Conservation (phyloP, 768 basidiomycete genomes). For the Multifurca ochricompacta region DNA sequence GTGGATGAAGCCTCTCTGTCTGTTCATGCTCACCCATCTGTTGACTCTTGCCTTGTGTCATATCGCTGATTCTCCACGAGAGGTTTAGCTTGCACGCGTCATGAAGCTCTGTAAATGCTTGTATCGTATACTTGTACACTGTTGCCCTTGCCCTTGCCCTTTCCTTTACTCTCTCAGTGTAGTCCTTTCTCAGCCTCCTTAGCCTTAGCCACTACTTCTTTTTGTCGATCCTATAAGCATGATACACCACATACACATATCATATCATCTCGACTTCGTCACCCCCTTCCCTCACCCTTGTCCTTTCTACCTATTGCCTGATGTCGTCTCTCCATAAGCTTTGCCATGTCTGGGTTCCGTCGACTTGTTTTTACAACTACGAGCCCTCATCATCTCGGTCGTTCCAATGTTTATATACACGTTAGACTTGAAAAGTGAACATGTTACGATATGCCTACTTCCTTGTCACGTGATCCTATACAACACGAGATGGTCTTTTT, state of each 20-base stretch:
- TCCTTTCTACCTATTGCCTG: no score
- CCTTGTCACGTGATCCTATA: no score
- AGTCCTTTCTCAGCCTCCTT: no score
- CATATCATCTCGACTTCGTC: background rate
- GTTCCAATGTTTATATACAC: background rate
- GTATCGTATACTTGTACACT: constrained; percentile 12
- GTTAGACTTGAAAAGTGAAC: background rate
- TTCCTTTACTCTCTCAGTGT: no score
- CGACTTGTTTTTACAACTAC: constrained; percentile 9
- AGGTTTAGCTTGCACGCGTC: background rate
- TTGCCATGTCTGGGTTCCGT: background rate
- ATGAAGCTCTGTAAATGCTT: constrained; percentile 4
- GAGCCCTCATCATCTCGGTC: background rate
- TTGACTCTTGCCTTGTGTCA: background rate
- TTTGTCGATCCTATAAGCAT: constrained; percentile 13
- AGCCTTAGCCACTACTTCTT: no score
- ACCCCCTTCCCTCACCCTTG: background rate
- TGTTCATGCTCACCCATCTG: background rate
- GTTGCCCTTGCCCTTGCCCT: no score
- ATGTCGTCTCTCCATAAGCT: background rate
- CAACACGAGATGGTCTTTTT: no score
- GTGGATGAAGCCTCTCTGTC: constrained; percentile 6
- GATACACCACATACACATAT: background rate
- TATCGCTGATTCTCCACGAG: background rate
- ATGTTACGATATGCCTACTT: no score